phyloP scores from a whole-genome alignment of 2,329 filamentous ascomycete species.

The Fusarium pseudograminearum region DNA sequence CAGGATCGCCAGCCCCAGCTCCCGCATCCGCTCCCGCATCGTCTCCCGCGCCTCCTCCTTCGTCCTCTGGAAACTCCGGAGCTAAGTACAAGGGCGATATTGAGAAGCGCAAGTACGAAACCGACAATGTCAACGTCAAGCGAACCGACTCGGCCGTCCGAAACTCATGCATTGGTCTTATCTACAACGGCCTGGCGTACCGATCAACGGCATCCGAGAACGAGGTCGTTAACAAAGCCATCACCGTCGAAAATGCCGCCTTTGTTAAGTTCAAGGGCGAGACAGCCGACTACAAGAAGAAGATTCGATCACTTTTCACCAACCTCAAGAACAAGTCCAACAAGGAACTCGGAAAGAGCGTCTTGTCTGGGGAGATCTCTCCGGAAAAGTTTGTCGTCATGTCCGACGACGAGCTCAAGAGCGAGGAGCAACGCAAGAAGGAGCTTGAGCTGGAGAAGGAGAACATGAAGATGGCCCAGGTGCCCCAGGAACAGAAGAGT shows the following conservation, averaged over 20 bases:
- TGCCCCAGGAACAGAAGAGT: constrained; percentile 89
- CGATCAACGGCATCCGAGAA: constrained; percentile 78
- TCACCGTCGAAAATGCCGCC: constrained; percentile 87
- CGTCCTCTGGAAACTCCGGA: constrained; percentile 54
- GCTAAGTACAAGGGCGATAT: constrained; percentile 71
- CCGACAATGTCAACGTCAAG: constrained; percentile 82
- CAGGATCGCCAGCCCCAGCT: constrained; percentile 56
- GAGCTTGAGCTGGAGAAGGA: constrained; percentile 84
- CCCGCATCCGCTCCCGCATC: constrained; percentile 67
- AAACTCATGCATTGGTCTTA: constrained; percentile 87
- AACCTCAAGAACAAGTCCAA: constrained; percentile 96
- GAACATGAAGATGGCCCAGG: constrained; percentile 98
- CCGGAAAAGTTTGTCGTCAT: constrained; percentile 84
- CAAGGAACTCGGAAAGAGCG: constrained; percentile 77
- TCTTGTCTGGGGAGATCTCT: constrained; percentile 79
- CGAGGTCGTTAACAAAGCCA: constrained; percentile 76
- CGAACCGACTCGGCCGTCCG: constrained; percentile 80
- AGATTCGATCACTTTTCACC: constrained; percentile 92
- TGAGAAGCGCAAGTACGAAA: constrained; percentile 83
- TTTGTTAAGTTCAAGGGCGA: constrained; percentile 77
- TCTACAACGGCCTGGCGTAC: constrained; percentile 89
- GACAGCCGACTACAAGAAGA: constrained; percentile 81
- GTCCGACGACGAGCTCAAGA: constrained; percentile 92
- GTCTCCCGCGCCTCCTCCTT: constrained; percentile 63
- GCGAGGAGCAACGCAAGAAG: constrained; percentile 79